Conservation (phyloP, 2,329 filamentous ascomycete genomes). For the Colletotrichum sp. region DNA sequence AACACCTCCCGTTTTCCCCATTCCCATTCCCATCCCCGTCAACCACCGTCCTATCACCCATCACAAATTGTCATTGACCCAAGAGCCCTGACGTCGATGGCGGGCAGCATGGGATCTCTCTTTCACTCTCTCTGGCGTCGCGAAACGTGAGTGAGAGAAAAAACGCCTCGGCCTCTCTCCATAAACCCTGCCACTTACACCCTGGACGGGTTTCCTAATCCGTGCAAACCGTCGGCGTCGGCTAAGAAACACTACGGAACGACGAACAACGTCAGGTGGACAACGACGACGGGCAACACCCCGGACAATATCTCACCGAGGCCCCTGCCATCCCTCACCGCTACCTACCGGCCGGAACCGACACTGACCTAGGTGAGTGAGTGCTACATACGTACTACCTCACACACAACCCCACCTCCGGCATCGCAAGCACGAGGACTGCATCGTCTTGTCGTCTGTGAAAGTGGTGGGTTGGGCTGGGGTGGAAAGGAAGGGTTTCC, state of each 20-base stretch:
- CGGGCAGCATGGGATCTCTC: background rate
- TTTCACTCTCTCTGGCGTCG: background rate
- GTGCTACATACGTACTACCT: background rate
- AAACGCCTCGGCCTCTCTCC: background rate
- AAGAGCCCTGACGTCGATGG: background rate
- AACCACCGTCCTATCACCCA: background rate
- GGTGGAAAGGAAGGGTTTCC: background rate
- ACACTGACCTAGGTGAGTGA: background rate
- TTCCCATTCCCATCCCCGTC: background rate
- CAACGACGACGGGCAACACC: background rate
- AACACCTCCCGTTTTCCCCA: background rate
- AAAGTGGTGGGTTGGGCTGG: background rate
- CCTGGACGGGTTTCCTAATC: background rate
- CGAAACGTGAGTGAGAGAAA: background rate
- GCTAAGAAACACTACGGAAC: background rate
- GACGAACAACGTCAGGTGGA: background rate
- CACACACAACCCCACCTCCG: background rate
- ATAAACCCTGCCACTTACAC: background rate
- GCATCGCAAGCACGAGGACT: background rate
- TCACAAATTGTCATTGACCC: background rate
- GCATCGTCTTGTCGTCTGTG: background rate
- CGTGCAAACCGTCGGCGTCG: background rate
- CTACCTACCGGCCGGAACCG: background rate
- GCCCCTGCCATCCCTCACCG: background rate
- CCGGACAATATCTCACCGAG: conserved; percentile 6